A percentile compares a stretch with the other conserved stretches of the same genome.
phyloP scores from a whole-genome alignment of 148 eudicot genomes.

The Pouteria glomerata region DNA sequence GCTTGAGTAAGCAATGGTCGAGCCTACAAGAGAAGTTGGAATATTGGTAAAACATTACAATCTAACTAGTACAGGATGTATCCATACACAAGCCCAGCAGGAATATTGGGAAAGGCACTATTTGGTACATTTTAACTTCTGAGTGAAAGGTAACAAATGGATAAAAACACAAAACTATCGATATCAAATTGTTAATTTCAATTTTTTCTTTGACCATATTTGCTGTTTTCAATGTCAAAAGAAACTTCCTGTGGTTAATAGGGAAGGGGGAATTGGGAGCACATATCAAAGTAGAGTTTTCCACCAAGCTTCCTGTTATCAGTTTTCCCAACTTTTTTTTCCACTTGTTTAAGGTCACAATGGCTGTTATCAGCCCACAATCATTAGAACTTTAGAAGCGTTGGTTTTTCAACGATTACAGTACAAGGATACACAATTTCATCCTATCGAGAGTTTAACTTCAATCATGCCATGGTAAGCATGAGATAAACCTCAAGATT shows the following conservation, averaged over 20 bases:
- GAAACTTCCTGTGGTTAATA: neutral
- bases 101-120: neutral
- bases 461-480: constrained; percentile 2
- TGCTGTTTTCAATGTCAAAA: neutral
- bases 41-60: neutral
- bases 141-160: neutral
- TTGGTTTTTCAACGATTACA: neutral
- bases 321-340: neutral
- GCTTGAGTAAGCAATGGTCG: constrained; percentile 82
- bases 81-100: neutral
- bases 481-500: neutral
- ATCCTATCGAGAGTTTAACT: neutral
- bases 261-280: neutral
- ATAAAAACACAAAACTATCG: neutral
- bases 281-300: neutral
- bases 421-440: neutral
- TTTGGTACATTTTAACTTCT: neutral
- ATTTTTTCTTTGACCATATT: neutral
- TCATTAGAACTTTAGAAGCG: too few species aligned
- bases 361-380: neutral
- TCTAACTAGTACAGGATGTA: neutral
- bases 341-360: neutral
- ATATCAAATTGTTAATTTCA: neutral
- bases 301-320: neutral
- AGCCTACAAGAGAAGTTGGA: constrained; percentile 44